Conservation (phyloP, 768 basidiomycete species). For the Chalciporus pseudorubinellus region DNA sequence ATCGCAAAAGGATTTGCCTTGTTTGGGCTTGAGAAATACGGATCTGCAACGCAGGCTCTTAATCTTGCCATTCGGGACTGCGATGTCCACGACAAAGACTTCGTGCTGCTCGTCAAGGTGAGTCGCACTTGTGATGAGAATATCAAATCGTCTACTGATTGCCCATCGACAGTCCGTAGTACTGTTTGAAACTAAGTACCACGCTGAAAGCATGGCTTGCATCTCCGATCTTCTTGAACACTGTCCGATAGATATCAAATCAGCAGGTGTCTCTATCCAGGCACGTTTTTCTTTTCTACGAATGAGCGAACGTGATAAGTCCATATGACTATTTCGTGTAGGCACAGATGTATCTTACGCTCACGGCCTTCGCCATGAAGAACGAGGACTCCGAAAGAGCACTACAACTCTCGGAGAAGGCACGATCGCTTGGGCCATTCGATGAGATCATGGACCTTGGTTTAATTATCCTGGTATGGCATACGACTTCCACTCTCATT, state of each 20-base stretch:
- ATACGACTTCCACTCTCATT: background rate
- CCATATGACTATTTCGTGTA: background rate
- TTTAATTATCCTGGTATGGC: conserved; percentile 1
- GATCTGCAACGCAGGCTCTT: conserved; percentile 1
- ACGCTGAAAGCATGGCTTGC: conserved; percentile 12
- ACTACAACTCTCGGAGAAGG: background rate
- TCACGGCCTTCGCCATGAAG: conserved; percentile 1
- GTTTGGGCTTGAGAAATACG: conserved; percentile 9
- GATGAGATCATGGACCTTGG: background rate
- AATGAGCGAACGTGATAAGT: background rate
- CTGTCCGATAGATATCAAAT: conserved; percentile 2
- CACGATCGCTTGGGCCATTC: conserved; percentile 6
- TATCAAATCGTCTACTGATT: background rate
- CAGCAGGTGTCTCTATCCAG: conserved; percentile 4
- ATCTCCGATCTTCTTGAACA: conserved; percentile 4
- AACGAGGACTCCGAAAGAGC: background rate
- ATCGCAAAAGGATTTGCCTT: conserved; percentile 9
- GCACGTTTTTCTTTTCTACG: background rate
- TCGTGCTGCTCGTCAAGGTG: conserved; percentile 6
- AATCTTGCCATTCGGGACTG: conserved; percentile 10
- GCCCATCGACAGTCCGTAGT: background rate
- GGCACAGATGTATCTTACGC: conserved; percentile 8
- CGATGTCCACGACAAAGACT: conserved; percentile 1
- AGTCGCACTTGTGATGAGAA: background rate
- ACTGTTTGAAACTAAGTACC: conserved; percentile 9